Percentiles rank a stretch among this genome's conserved stretches.
These are phyloP conservation scores for Linanthus parryae DNA, from an alignment of 148 eudicot species.

Conservation along the genomic window DNA sequence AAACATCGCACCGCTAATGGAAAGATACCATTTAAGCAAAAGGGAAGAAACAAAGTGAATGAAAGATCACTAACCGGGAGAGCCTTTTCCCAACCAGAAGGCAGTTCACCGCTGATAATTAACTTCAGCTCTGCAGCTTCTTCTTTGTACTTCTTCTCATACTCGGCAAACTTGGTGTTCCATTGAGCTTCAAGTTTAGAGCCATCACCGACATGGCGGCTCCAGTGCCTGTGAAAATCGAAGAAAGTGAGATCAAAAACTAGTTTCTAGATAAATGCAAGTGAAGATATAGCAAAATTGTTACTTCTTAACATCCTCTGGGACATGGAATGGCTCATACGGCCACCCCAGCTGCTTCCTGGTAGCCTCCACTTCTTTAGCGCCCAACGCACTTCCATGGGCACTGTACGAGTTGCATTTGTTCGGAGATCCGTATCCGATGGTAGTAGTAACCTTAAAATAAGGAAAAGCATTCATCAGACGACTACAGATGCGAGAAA, in stretches of 20 bases:
- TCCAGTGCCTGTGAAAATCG: slow-evolving; percentile 58
- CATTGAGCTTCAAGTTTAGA: slow-evolving; percentile 81
- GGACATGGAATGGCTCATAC: slow-evolving; percentile 84
- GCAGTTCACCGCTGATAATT: slow-evolving; percentile 55
- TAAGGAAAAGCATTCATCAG: background rate
- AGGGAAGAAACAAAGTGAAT: background rate
- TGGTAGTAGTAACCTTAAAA: slow-evolving; percentile 75
- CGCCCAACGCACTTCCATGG: slow-evolving; percentile 80
- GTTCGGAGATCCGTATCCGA: slow-evolving; percentile 84
- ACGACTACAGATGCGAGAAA: too few relatives aligned
- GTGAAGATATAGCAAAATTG: slow-evolving; percentile 1
- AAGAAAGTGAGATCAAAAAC: too few relatives aligned
- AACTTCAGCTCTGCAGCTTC: slow-evolving; percentile 79
- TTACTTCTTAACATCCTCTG: slow-evolving; percentile 78
- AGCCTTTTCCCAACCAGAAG: slow-evolving; percentile 86
- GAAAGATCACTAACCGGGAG: slow-evolving; percentile 59
- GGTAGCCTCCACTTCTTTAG: slow-evolving; percentile 83
- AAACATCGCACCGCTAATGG: too few relatives aligned
- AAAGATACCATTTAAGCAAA: too few relatives aligned
- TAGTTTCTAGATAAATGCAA: too few relatives aligned
- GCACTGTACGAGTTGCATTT: slow-evolving; percentile 83
- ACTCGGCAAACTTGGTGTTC: slow-evolving; percentile 67
- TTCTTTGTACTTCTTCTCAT: slow-evolving; percentile 70
- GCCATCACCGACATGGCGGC: slow-evolving; percentile 73
- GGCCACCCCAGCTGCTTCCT: slow-evolving; percentile 80